These are phyloP conservation scores for Neurospora sp. DNA, from an alignment of 495 filamentous ascomycete genomes.

Conservation along the genomic window DNA sequence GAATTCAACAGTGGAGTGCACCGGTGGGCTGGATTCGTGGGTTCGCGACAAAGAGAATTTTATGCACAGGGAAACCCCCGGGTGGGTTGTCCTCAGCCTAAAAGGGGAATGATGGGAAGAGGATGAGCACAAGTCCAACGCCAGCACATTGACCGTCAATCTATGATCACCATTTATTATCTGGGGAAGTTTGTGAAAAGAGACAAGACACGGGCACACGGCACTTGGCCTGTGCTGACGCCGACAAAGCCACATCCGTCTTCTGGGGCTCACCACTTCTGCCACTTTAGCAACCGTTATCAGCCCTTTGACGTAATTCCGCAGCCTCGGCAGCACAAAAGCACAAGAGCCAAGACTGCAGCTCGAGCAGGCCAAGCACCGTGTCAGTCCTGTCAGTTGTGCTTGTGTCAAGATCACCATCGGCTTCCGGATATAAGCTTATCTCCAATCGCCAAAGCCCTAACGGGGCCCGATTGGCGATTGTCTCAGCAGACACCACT, in stretches of 20 bases:
- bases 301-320: constrained; percentile 2
- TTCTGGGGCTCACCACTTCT: neutral
- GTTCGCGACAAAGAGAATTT: neutral
- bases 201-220: neutral
- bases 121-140: neutral
- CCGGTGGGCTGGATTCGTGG: neutral
- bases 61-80: neutral
- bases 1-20: neutral
- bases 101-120: neutral
- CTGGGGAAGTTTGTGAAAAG: neutral
- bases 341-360: neutral
- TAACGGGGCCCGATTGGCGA: neutral
- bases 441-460: neutral
- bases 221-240: neutral
- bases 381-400: neutral
- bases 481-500: neutral
- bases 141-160: neutral
- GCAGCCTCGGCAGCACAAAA: neutral
- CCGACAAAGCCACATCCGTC: neutral
- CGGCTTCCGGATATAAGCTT: neutral
- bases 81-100: neutral
- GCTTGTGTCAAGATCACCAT: neutral
- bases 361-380: neutral
- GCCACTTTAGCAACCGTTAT: neutral
- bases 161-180: neutral